A percentile compares a stretch with the other conserved stretches of the same genome.
phyloP scores from a whole-genome alignment of 805 yeast genomes.

The Candida krabiensis region DNA sequence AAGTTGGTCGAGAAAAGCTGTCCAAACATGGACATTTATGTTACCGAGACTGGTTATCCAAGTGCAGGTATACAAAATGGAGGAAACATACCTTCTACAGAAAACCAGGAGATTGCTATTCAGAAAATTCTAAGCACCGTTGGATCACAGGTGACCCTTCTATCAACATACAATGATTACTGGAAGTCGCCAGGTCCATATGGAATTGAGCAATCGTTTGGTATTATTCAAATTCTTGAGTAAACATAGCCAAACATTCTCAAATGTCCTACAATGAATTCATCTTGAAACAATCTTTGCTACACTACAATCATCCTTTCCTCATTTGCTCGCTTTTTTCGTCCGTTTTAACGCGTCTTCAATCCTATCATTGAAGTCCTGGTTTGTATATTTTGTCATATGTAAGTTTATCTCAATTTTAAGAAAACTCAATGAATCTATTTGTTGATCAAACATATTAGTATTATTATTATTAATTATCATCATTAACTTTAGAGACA shows the following conservation, averaged over 20 bases:
- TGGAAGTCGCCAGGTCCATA: slow-evolving; percentile 88
- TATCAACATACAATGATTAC: slow-evolving; percentile 78
- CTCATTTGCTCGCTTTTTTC: no score
- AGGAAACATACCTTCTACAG: slow-evolving; percentile 64
- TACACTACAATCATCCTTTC: no score
- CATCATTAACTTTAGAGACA: no score
- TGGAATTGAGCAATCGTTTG: slow-evolving; percentile 86
- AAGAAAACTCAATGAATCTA: no score
- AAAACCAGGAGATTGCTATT: slow-evolving; percentile 72
- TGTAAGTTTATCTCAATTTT: no score
- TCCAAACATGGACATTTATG: slow-evolving; percentile 50
- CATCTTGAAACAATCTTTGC: not conserved
- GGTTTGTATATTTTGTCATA: no score
- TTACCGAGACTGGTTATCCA: slow-evolving; percentile 93
- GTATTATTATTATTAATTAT: no score
- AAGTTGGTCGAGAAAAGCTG: slow-evolving; percentile 55
- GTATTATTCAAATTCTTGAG: slow-evolving; percentile 46
- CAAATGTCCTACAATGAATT: no score
- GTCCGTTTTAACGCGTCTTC: no score
- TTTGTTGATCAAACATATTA: no score
- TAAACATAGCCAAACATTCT: no score
- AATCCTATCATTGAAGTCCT: no score
- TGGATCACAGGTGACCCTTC: slow-evolving; percentile 62
- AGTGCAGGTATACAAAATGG: slow-evolving; percentile 72
- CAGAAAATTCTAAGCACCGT: slow-evolving; percentile 56